Evolutionary conservation across 2,329 filamentous ascomycete species (phyloP).

Genomic region (Chrysoporthe cubensis): DNA sequence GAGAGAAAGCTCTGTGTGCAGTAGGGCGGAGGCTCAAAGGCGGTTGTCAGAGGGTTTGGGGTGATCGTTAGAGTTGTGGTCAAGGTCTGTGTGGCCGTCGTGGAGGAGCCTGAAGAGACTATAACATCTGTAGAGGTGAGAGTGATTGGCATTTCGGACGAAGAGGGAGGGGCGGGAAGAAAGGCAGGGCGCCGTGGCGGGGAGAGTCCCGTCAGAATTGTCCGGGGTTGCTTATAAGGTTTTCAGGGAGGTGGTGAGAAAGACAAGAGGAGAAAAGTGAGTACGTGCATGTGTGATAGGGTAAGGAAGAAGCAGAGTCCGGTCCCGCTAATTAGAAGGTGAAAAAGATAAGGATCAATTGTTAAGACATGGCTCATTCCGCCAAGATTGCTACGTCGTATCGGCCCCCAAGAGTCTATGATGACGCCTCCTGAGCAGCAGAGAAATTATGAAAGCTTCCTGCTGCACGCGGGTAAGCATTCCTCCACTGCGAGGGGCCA

Average conservation of each 20-base stretch:
- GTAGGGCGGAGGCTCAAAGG: constrained; percentile 20
- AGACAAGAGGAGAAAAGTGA: not conserved
- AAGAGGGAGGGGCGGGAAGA: not conserved
- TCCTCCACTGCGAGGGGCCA: not conserved
- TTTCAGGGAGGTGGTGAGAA: not conserved
- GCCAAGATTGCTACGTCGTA: not conserved
- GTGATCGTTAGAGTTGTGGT: constrained; percentile 15
- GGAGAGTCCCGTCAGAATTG: too few relatives aligned
- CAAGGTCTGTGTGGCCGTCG: constrained; percentile 15
- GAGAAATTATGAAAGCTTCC: constrained; percentile 21
- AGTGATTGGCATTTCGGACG: constrained; percentile 14
- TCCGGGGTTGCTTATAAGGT: too few relatives aligned
- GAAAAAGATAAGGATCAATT: not conserved
- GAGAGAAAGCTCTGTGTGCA: constrained; percentile 25
- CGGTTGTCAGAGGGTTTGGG: constrained; percentile 21
- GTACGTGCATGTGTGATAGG: not conserved
- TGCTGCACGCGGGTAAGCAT: constrained; percentile 16
- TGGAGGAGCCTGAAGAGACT: constrained; percentile 6
- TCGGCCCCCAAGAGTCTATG: constrained; percentile 33
- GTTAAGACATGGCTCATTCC: not conserved
- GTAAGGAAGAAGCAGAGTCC: not conserved
- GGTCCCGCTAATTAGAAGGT: not conserved
- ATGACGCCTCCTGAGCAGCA: constrained; percentile 19
- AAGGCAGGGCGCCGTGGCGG: not conserved
- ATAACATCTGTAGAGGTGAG: constrained; percentile 11